Evolutionary conservation across 352 stramenopile species (phyloP), one percentile per base, ranked within the genome.

Genomic region (Pythium folliculosum): DNA sequence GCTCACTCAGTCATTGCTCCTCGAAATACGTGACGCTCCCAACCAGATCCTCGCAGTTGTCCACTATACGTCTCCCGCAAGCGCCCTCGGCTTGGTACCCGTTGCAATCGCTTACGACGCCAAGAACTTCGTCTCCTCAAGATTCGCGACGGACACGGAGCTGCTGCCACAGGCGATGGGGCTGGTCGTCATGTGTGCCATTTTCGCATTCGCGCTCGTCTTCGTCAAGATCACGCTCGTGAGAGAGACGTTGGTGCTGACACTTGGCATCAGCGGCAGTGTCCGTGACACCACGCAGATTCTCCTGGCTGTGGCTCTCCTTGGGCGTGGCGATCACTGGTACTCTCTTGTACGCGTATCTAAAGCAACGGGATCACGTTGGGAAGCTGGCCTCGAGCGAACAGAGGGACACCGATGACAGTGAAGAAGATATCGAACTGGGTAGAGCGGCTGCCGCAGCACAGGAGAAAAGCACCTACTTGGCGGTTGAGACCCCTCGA

Each of bases 161-260:
- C 61, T 91, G 32, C 74, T 91, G 17, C 25, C 77, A 14, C 65
- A 86, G 69, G 85, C 77, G 37, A 59, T 89, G 35, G 64, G 74
- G 9, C 90, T 91, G 56, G 85, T 94, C 50, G 77, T 92, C 35
- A 73, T 88, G 37, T 88, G 81, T 51, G 86, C 85, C 16, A 80
- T 75, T 37, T 72, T 65, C 30, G 59, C 59, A 0, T 94, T 94
- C 58, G 77, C 81, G 45, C 75, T 96, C 45, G 88, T 94, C 57
- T 86, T 92, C 25, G 83, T 93, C 35, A 82, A 96, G 73, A 88
- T 96, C 57, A 60, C 84, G 65, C 76, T 96, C n/a, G 74, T 94
- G 22, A 89, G 91, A 64, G 88, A 91, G 61, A 96, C 88, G 16
- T 96, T 86, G 25, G 86, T 83, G 12, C 69, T 96, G 30, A 89